phyloP scores from a whole-genome alignment of 192 early-diverging fungal species.

The Powellomyces hirtus region DNA sequence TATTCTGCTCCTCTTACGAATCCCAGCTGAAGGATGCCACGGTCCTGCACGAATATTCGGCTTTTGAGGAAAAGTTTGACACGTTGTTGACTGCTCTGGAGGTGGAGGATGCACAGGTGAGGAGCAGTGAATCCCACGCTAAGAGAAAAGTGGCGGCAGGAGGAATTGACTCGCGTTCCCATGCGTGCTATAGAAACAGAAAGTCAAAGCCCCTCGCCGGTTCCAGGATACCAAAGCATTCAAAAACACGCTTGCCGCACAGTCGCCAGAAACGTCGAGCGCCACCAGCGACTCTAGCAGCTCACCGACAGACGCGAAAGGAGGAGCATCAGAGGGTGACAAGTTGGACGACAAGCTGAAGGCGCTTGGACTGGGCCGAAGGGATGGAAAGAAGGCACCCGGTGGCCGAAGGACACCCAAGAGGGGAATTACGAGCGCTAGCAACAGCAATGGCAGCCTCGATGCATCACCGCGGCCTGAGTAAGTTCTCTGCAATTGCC shows the following conservation, averaged over 20 bases:
- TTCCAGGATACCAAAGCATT: slow-evolving; percentile 81
- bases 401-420: neutral
- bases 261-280: slow-evolving; percentile 29
- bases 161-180: neutral
- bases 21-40: slow-evolving; percentile 33
- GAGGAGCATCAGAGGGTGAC: neutral
- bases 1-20: slow-evolving; percentile 64
- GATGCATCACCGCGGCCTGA: neutral
- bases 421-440: neutral
- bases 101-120: slow-evolving; percentile 59
- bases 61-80: slow-evolving; percentile 73
- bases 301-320: neutral
- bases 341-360: slow-evolving; percentile 14
- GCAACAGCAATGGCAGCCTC: neutral
- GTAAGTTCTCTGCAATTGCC: too few relatives aligned
- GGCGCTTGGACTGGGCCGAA: slow-evolving; percentile 6
- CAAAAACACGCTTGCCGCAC: slow-evolving; percentile 55
- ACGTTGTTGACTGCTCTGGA: slow-evolving; percentile 65
- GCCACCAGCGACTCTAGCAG: neutral
- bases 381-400: slow-evolving; percentile 2
- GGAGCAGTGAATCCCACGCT: too few relatives aligned
- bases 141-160: too few relatives aligned
- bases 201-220: slow-evolving; percentile 61
- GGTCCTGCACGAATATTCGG: slow-evolving; percentile 29
- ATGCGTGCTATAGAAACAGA: slow-evolving; percentile 33